Evolutionary conservation across 1,139 yeast species (phyloP).

Genomic region (Debaryomycetaceae sp.): DNA sequence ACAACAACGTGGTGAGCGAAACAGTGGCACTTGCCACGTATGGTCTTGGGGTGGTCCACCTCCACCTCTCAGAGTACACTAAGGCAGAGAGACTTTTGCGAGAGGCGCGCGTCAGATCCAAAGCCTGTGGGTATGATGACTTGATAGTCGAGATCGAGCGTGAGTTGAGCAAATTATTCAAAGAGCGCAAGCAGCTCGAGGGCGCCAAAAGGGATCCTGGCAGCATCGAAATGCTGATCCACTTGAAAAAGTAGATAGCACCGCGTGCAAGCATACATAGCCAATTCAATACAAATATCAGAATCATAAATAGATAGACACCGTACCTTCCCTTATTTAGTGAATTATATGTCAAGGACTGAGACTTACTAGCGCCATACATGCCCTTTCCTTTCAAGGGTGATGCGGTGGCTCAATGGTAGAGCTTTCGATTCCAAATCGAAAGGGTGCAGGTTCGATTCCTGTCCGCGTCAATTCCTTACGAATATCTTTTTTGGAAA

Average conservation of each 20-base stretch:
- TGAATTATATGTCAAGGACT: too few relatives aligned
- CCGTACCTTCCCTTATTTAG: too few relatives aligned
- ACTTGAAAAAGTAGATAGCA: constrained; percentile 4
- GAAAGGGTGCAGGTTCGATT: constrained; percentile 35
- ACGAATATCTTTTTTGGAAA: constrained; percentile 12
- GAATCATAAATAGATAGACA: not conserved
- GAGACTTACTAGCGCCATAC: too few relatives aligned
- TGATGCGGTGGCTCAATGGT: constrained; percentile 93
- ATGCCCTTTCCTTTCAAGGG: constrained; percentile 19
- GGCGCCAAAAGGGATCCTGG: not conserved
- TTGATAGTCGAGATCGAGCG: constrained; percentile 62
- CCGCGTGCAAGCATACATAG: not conserved
- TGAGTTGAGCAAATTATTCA: constrained; percentile 51
- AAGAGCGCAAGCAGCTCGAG: constrained; percentile 20
- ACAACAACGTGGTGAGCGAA: constrained; percentile 33
- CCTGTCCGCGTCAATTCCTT: constrained; percentile 32
- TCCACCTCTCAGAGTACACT: constrained; percentile 52
- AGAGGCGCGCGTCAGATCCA: constrained; percentile 70
- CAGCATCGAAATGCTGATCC: constrained; percentile 5
- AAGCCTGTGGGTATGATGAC: constrained; percentile 61
- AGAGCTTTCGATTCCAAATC: constrained; percentile 82
- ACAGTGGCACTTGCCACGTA: constrained; percentile 78
- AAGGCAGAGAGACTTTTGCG: constrained; percentile 60
- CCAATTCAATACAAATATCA: not conserved
- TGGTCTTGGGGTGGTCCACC: constrained; percentile 75